Percentiles rank a stretch among this genome's conserved stretches.
phyloP scores from a whole-genome alignment of 805 yeast species.

The Lipomyces lipofer region DNA sequence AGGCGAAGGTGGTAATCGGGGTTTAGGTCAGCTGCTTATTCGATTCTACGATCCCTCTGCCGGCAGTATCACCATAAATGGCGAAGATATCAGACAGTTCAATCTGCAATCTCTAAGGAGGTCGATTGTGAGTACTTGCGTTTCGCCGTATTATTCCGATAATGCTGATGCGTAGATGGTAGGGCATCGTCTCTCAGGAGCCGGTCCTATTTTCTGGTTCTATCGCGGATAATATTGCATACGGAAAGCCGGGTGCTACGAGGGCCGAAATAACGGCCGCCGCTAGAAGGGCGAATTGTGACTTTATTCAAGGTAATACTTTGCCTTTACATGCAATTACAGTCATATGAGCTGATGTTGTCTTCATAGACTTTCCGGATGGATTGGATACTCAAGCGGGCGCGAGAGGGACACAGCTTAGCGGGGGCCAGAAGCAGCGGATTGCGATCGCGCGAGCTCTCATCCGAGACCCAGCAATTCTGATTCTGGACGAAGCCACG shows the following conservation, averaged over 20 bases:
- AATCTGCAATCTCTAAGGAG: conserved; percentile 73
- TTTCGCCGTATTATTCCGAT: not conserved
- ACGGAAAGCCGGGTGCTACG: conserved; percentile 64
- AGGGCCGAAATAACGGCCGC: conserved; percentile 58
- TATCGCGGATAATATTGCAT: conserved; percentile 75
- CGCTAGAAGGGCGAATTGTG: conserved; percentile 76
- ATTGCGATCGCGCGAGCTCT: conserved; percentile 88
- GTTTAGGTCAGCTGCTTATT: conserved; percentile 50
- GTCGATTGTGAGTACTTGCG: conserved; percentile 42
- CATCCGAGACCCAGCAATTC: conserved; percentile 71
- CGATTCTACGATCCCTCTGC: conserved; percentile 77
- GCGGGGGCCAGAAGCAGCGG: conserved; percentile 95
- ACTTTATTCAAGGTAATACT: conserved; percentile 50
- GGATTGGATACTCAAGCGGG: conserved; percentile 83
- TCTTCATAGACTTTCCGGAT: conserved; percentile 62
- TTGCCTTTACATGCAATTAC: not conserved
- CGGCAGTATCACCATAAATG: conserved; percentile 68
- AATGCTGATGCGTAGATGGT: not conserved
- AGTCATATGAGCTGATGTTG: not conserved
- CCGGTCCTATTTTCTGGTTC: conserved; percentile 87
- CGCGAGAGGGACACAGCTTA: conserved; percentile 80
- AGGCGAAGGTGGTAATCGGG: not conserved
- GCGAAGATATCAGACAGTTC: conserved; percentile 59
- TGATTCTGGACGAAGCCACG: conserved; percentile 91
- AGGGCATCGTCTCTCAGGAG: conserved; percentile 91